Conservation (phyloP, 2,329 filamentous ascomycete genomes). For the Neonectria hederae region DNA sequence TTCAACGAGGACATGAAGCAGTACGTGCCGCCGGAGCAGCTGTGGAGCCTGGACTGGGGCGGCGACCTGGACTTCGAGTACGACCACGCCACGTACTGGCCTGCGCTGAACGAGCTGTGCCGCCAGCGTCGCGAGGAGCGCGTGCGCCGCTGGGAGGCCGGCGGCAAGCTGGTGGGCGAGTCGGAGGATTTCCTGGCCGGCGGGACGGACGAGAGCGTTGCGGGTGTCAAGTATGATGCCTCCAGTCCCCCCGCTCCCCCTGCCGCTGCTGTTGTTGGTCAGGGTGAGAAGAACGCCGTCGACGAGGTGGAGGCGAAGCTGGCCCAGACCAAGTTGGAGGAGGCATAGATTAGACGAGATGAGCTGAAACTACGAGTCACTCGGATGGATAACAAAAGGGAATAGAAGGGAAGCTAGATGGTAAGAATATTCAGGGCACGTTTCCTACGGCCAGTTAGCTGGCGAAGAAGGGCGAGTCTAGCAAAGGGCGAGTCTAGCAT, state of each 20-base stretch:
- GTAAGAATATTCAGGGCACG: neutral
- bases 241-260: constrained; percentile 1
- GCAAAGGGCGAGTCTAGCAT: neutral
- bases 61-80: constrained; percentile 91
- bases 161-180: constrained; percentile 85
- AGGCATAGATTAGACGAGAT: constrained; percentile 29
- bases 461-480: neutral
- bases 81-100: constrained; percentile 90
- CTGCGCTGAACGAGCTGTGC: constrained; percentile 78
- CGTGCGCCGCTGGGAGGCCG: constrained; percentile 77
- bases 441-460: neutral
- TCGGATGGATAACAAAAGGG: neutral
- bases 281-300: constrained; percentile 21
- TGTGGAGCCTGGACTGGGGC: constrained; percentile 78
- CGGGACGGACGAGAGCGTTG: constrained; percentile 49
- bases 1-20: constrained; percentile 92
- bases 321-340: constrained; percentile 40
- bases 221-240: constrained; percentile 44
- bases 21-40: constrained; percentile 82
- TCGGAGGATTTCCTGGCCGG: constrained; percentile 88
- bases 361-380: neutral
- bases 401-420: neutral
- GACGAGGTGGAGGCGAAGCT: constrained; percentile 43
- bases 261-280: constrained; percentile 4
- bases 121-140: constrained; percentile 70